Conservation (phyloP, 2,329 filamentous ascomycete species). For the Fusarium continuum region DNA sequence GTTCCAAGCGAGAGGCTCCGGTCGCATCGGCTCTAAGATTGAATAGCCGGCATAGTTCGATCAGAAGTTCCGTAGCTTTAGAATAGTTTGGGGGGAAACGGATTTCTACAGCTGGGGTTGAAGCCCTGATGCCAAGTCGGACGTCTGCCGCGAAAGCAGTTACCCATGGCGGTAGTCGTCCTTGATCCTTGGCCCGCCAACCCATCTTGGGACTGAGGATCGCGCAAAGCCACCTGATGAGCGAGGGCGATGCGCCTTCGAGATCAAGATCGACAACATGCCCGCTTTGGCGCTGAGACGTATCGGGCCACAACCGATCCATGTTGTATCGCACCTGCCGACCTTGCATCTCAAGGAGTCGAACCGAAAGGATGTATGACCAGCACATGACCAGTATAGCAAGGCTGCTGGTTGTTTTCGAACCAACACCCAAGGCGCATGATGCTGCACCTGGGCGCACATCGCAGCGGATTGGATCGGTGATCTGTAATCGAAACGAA, state of each 20-base stretch:
- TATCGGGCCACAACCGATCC: not conserved
- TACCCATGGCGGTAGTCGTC: not conserved
- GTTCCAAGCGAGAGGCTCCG: not conserved
- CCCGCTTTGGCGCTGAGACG: not conserved
- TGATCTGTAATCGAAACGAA: not conserved
- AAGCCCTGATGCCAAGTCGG: not conserved
- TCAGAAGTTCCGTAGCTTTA: conserved; percentile 10
- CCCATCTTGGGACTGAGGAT: conserved; percentile 3
- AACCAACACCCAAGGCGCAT: not conserved
- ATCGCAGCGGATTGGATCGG: not conserved
- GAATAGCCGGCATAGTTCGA: conserved; percentile 8
- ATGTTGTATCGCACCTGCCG: not conserved
- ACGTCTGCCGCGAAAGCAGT: not conserved
- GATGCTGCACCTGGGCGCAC: not conserved
- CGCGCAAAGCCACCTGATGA: not conserved
- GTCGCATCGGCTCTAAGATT: not conserved
- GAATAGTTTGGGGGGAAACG: not conserved
- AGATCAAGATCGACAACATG: not conserved
- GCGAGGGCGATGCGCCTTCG: not conserved
- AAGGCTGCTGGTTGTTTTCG: not conserved
- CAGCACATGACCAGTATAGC: conserved; percentile 8
- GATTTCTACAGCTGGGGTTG: not conserved
- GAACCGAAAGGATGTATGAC: conserved; percentile 1
- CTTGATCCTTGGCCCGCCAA: not conserved
- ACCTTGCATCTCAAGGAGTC: conserved; percentile 13